A percentile compares a stretch with the other conserved stretches of the same genome.
Conservation (phyloP, 192 early-diverging fungal species). For the Geranomyces variabilis region DNA sequence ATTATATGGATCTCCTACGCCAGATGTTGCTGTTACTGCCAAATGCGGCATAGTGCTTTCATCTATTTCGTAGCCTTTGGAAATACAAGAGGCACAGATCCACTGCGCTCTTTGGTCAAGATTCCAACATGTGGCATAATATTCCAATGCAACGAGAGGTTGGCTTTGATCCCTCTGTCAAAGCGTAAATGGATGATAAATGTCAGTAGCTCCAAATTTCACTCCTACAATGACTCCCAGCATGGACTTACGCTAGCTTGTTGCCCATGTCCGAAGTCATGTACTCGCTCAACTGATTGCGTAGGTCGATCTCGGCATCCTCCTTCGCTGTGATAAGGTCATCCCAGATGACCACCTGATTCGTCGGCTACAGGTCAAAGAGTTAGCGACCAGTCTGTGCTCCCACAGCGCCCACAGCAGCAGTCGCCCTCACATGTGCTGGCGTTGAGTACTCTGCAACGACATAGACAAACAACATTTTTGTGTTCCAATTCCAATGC, state of each 20-base stretch:
- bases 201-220: too few relatives aligned
- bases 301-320: conserved; percentile 61
- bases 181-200: too few relatives aligned
- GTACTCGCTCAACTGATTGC: conserved; percentile 70
- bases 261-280: conserved; percentile 66
- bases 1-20: too few relatives aligned
- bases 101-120: conserved; percentile 46
- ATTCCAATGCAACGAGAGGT: conserved; percentile 80
- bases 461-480: conserved; percentile 80
- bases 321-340: conserved; percentile 72
- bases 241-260: conserved; percentile 65
- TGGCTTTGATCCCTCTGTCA: conserved; percentile 63
- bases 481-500: conserved; percentile 90
- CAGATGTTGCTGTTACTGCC: too few relatives aligned
- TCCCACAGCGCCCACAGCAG: not conserved
- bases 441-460: conserved; percentile 77
- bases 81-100: conserved; percentile 29
- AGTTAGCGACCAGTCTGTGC: not conserved
- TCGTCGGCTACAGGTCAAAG: conserved; percentile 37
- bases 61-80: conserved; percentile 23
- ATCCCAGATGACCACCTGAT: conserved; percentile 86
- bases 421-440: conserved; percentile 56
- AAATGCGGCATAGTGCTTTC: not conserved
- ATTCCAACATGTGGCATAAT: conserved; percentile 79
- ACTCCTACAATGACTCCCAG: too few relatives aligned